These are phyloP conservation scores for Sphenostylis stenocarpa DNA, from an alignment of 306 rosid species.

Conservation along the genomic window DNA sequence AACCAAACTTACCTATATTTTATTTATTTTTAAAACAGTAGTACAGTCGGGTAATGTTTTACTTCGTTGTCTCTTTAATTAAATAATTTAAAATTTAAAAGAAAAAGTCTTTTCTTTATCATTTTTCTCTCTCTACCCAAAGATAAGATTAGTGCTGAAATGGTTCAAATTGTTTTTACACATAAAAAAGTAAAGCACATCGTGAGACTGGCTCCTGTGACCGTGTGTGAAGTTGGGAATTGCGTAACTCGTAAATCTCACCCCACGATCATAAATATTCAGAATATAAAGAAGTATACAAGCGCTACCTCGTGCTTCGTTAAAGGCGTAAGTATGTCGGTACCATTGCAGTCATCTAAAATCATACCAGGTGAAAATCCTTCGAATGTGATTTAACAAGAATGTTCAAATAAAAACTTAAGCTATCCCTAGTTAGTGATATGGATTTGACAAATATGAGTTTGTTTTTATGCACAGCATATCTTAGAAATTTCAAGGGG, in stretches of 20 bases:
- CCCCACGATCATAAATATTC: neutral
- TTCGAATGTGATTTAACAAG: neutral
- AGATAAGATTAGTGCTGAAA: neutral
- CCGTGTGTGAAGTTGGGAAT: neutral
- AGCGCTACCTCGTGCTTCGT: too few relatives aligned
- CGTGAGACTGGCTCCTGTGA: neutral
- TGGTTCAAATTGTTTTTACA: neutral
- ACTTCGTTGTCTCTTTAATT: neutral
- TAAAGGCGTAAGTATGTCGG: neutral
- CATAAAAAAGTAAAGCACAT: neutral
- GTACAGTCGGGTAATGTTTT: too few relatives aligned
- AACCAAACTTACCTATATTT: too few relatives aligned
- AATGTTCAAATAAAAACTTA: neutral
- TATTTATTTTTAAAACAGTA: too few relatives aligned
- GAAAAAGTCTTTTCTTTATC: neutral
- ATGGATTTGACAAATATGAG: neutral
- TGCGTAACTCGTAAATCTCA: neutral
- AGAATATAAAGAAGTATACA: neutral
- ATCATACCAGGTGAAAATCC: neutral
- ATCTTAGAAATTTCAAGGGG: neutral
- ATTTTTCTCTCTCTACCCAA: neutral
- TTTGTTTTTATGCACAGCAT: neutral
- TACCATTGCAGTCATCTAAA: neutral
- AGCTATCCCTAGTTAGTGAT: neutral
- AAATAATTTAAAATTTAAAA: neutral